Conservation (phyloP, 78 protist species). For the Monosiga brevicollis region DNA sequence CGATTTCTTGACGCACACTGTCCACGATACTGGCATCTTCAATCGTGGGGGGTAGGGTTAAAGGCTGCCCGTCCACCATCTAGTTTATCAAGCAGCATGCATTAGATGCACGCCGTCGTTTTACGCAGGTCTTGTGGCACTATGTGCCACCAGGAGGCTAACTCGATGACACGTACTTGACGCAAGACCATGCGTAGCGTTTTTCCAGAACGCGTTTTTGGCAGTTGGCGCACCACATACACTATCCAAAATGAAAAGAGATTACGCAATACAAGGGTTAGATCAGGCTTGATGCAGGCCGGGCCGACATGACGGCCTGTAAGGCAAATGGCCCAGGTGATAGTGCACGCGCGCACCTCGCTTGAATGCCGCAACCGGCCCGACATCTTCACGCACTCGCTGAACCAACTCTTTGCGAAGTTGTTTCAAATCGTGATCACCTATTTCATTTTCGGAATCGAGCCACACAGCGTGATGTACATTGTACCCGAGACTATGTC, state of each 20-base stretch:
- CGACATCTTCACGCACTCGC: neutral
- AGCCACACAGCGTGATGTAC: neutral
- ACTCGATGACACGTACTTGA: too few species aligned
- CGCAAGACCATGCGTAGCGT: too few species aligned
- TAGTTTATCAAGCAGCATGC: neutral
- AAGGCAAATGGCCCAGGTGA: neutral
- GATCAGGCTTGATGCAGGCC: too few species aligned
- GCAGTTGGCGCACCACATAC: too few species aligned
- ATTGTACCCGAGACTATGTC: too few species aligned
- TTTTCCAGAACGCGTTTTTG: too few species aligned
- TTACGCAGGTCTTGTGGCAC: neutral
- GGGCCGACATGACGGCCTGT: neutral
- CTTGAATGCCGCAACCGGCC: neutral
- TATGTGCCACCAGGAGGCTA: neutral
- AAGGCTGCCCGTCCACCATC: neutral
- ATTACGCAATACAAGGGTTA: too few species aligned
- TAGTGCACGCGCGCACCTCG: too few species aligned
- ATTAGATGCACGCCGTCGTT: neutral
- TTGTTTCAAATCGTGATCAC: neutral
- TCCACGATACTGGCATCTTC: too few species aligned
- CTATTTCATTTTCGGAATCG: neutral
- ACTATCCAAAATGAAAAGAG: too few species aligned
- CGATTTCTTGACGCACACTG: too few species aligned
- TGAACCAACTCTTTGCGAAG: neutral
- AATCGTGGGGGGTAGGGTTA: neutral